Evolutionary conservation across 1,284 basidiomycete species (phyloP).

Genomic region (Anthracocystis walkeri): DNA sequence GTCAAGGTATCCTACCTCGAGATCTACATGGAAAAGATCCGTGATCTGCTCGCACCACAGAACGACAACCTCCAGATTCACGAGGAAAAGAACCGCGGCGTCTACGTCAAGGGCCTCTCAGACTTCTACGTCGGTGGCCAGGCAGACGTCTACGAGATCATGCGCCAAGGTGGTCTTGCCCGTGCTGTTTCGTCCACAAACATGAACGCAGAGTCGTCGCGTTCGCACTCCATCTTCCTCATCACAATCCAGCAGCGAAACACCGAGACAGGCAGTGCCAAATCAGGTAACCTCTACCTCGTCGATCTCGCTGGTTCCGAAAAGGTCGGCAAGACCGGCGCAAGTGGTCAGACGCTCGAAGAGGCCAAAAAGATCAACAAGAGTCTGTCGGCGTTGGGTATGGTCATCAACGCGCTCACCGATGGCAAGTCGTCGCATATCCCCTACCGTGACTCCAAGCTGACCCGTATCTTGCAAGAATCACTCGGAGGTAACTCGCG

Average conservation of each 20-base stretch:
- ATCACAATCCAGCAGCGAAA: conserved; percentile 97
- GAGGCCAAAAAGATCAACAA: conserved; percentile 99
- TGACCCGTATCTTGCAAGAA: conserved; percentile 99
- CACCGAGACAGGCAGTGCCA: conserved; percentile 92
- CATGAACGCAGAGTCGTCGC: conserved; percentile 99
- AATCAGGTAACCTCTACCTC: conserved; percentile 95
- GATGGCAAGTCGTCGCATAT: conserved; percentile 93
- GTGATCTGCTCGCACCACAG: conserved; percentile 94
- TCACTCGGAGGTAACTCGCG: conserved; percentile 98
- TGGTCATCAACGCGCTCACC: conserved; percentile 99
- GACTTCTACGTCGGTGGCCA: conserved; percentile 91
- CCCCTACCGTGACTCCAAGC: conserved; percentile 98
- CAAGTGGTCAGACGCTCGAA: conserved; percentile 97
- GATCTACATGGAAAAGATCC: conserved; percentile 96
- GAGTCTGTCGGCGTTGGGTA: conserved; percentile 93
- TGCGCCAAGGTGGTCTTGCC: conserved; percentile 92
- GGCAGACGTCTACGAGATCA: conserved; percentile 95
- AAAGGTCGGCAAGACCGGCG: conserved; percentile 99
- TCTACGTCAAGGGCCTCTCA: conserved; percentile 97
- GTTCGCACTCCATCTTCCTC: conserved; percentile 98
- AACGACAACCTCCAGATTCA: conserved; percentile 99
- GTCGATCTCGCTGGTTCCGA: conserved; percentile 99
- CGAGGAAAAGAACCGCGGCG: conserved; percentile 96
- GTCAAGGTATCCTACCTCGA: conserved; percentile 99
- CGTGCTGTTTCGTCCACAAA: conserved; percentile 95